A percentile compares a stretch with the other conserved stretches of the same genome.
Conservation (phyloP, 2,329 filamentous ascomycete genomes). For the Penicillium glabrum region DNA sequence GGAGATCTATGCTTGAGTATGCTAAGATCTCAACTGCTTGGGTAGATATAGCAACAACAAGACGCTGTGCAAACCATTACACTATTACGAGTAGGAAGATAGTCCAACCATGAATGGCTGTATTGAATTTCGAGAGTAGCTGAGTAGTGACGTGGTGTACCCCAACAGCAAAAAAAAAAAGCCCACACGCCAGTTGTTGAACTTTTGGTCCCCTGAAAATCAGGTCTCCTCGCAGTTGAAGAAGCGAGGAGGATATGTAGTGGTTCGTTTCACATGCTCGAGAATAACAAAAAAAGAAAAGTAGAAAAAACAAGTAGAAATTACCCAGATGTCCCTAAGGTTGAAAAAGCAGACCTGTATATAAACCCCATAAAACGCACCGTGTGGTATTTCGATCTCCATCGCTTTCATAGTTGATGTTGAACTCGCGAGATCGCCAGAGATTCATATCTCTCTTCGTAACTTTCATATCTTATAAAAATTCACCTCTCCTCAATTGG, state of each 20-base stretch:
- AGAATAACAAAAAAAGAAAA: constrained; percentile 22
- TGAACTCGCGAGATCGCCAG: constrained; percentile 31
- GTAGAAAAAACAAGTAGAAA: constrained; percentile 16
- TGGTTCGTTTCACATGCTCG: constrained; percentile 22
- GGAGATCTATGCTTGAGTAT: too few species aligned
- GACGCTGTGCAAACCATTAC: background rate
- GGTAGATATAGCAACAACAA: too few species aligned
- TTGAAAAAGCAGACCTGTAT: constrained; percentile 42
- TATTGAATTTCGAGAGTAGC: constrained; percentile 8
- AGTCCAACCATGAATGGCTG: constrained; percentile 1
- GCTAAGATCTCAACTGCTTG: too few species aligned
- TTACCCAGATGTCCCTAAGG: constrained; percentile 38
- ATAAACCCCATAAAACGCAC: constrained; percentile 37
- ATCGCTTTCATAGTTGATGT: constrained; percentile 37
- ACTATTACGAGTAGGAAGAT: background rate
- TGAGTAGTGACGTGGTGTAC: constrained; percentile 13
- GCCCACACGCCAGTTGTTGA: constrained; percentile 22
- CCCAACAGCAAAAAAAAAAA: constrained; percentile 11
- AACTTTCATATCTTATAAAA: constrained; percentile 16
- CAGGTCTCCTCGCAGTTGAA: constrained; percentile 24
- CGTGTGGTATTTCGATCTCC: constrained; percentile 21
- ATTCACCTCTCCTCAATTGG: background rate
- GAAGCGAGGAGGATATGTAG: constrained; percentile 19
- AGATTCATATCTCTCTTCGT: constrained; percentile 18
- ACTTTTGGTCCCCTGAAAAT: constrained; percentile 23